phyloP scores from a whole-genome alignment of 805 yeast species.

The Wickerhamiella lipophila region DNA sequence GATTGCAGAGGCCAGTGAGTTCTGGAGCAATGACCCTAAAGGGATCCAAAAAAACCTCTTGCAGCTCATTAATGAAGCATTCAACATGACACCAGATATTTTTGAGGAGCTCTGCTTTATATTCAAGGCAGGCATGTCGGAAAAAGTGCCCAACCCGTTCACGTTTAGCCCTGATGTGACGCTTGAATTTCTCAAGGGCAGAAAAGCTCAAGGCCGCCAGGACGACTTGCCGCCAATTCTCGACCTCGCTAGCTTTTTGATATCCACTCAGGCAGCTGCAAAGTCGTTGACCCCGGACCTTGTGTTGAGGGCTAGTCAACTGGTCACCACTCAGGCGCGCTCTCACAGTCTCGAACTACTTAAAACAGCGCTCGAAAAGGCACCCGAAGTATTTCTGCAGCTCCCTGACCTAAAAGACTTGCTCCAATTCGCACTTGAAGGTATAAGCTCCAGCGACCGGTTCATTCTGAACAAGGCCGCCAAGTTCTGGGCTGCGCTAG shows the following conservation, averaged over 20 bases:
- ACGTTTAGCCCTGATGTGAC: constrained; percentile 36
- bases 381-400: constrained; percentile 15
- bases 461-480: constrained; percentile 41
- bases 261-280: constrained; percentile 18
- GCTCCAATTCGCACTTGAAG: constrained; percentile 30
- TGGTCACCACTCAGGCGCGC: constrained; percentile 21
- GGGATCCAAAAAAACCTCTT: constrained; percentile 34
- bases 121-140: constrained; percentile 52
- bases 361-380: constrained; percentile 18
- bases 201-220: constrained; percentile 22
- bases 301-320: neutral
- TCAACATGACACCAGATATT: constrained; percentile 34
- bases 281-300: constrained; percentile 2
- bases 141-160: constrained; percentile 53
- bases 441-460: constrained; percentile 39
- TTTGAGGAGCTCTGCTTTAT: constrained; percentile 54
- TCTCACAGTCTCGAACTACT: constrained; percentile 24
- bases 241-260: constrained; percentile 24
- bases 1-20: constrained; percentile 26
- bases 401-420: constrained; percentile 20
- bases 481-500: constrained; percentile 42
- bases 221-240: constrained; percentile 20
- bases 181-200: constrained; percentile 32
- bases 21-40: constrained; percentile 25
- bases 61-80: constrained; percentile 30